These are phyloP conservation scores for Colletotrichum limetticola DNA, from an alignment of 2,329 filamentous ascomycete species.

Conservation along the genomic window DNA sequence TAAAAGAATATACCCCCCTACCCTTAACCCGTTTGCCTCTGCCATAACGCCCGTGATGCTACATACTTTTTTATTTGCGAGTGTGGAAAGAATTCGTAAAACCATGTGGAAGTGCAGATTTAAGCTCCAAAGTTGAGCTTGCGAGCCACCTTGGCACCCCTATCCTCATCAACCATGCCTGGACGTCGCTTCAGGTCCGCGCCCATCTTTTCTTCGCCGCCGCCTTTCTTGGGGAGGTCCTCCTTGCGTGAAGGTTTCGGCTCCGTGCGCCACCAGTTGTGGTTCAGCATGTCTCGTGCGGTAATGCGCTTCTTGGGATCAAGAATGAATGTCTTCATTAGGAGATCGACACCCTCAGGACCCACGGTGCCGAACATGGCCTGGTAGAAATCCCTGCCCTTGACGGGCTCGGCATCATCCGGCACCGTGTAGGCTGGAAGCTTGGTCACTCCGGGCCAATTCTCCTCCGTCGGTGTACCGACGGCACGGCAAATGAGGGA, in stretches of 20 bases:
- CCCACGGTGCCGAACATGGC: constrained; percentile 84
- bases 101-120: constrained; percentile 29
- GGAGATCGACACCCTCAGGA: constrained; percentile 83
- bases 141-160: constrained; percentile 80
- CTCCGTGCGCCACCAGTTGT: constrained; percentile 87
- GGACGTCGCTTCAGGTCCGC: constrained; percentile 84
- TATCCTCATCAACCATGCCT: constrained; percentile 75
- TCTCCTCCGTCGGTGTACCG: constrained; percentile 91
- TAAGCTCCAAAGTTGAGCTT: constrained; percentile 79
- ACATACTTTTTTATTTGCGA: neutral
- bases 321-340: constrained; percentile 85
- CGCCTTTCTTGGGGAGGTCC: constrained; percentile 82
- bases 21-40: neutral
- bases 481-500: constrained; percentile 85
- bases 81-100: neutral
- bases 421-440: constrained; percentile 84
- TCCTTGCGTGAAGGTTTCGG: constrained; percentile 86
- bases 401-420: constrained; percentile 67
- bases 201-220: constrained; percentile 79
- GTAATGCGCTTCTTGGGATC: constrained; percentile 89
- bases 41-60: constrained; percentile 32
- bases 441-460: constrained; percentile 91
- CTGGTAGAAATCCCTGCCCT: constrained; percentile 78
- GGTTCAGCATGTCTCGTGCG: constrained; percentile 80
- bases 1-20: constrained; percentile 11